Evolutionary conservation across 345 rosid species (phyloP), one percentile per base, ranked within the genome.

Genomic region (Arabis hirsuta): DNA sequence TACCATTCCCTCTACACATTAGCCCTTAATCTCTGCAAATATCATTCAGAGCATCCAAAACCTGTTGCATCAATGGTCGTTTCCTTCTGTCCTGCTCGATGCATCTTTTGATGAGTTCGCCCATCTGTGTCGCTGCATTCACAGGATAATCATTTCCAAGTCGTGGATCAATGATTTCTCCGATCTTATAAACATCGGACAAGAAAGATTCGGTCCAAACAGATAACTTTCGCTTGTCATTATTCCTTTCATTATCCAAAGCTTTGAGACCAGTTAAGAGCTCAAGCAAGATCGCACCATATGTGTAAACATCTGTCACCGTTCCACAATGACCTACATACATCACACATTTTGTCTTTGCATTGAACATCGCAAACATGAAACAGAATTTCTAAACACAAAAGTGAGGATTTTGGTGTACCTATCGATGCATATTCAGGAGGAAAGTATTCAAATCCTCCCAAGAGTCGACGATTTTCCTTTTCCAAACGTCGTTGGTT

Each of bases 201-300:
- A 59, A 70, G 67, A 70, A 70, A 48, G 74, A 59, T 59, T 70
- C 59, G 16, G 67, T 41, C 8, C 6, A 69, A 41, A 27, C 22
- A 16, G 16, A 16, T 12, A 60, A 50, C 24, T 29, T 47, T 47
- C 36, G 32, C 11, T 6, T 46, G 0, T 3, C 36, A 50, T 14
- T 2, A 11, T 50, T 38, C 12, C 10, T 36, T 36, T 7, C 39
- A 7, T 1, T 8, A 36, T 36, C 39, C 1, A 8, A 36, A 36
- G 39, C 39, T 36, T 36, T 36, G 10, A 36, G 10, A 36, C 29
- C 44, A 59, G 38, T 58, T 8, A 69, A 38, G 26, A 69, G 73
- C 12, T 47, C 73, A 69, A 69, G 48, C 66, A 69, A 38, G 58
- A 69, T 47, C 57, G 48, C 58, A 36, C 66, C 73, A 58, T 47